Evolutionary conservation across 805 yeast genomes (phyloP).

Genomic region (Blastobotrys attinorum): DNA sequence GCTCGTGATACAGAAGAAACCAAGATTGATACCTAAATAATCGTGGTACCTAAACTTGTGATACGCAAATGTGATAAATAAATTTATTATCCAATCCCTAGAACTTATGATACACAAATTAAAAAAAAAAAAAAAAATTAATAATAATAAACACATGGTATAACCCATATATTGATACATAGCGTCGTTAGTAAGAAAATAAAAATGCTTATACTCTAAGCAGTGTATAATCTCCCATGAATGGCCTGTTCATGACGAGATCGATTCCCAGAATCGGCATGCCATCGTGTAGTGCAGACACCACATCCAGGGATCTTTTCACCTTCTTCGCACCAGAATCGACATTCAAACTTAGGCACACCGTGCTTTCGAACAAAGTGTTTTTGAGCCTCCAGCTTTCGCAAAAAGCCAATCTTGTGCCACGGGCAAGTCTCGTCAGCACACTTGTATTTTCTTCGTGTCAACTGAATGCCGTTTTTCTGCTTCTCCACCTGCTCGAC

Average conservation of each 20-base stretch:
- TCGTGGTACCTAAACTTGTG: no score
- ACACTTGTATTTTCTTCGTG: slow-evolving; percentile 22
- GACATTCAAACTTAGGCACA: slow-evolving; percentile 22
- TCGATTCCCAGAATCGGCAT: slow-evolving; percentile 24
- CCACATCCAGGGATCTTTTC: slow-evolving; percentile 21
- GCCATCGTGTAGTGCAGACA: slow-evolving; percentile 24
- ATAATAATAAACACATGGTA: no score
- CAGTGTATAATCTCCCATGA: no score
- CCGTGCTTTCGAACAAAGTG: slow-evolving; percentile 24
- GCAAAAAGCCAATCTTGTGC: slow-evolving; percentile 22
- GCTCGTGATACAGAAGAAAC: no score
- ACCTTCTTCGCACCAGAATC: slow-evolving; percentile 21
- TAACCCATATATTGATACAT: no score
- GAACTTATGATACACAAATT: no score
- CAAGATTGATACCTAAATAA: no score
- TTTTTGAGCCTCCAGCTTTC: slow-evolving; percentile 23
- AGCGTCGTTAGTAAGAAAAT: no score
- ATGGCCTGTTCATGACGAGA: slow-evolving; percentile 22
- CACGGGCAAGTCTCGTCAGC: slow-evolving; percentile 21
- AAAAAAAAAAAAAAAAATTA: no score
- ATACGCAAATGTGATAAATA: no score
- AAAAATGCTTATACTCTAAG: no score
- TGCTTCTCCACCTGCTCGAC: slow-evolving; percentile 13
- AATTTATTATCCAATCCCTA: not conserved
- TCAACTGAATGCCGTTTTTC: slow-evolving; percentile 9